A percentile compares a stretch with the other conserved stretches of the same genome.
Conservation (phyloP, 208 protist genomes). For the Lotmaria passim region DNA sequence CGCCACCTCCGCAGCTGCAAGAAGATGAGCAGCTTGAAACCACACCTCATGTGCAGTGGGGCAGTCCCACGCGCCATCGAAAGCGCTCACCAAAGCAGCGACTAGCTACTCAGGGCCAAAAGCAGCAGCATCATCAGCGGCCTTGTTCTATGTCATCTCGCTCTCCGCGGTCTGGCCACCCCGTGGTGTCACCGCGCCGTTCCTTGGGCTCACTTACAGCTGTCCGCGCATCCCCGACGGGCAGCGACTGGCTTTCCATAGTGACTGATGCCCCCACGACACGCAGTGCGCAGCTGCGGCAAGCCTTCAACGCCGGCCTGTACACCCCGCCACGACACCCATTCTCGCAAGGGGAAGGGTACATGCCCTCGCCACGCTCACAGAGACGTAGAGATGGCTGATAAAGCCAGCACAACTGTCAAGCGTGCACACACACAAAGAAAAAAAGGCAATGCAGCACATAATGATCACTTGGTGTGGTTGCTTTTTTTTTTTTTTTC, state of each 20-base stretch:
- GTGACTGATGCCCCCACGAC: slow-evolving; percentile 6
- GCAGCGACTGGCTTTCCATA: not conserved
- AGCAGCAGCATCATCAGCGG: not conserved
- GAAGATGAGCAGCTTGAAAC: slow-evolving; percentile 12
- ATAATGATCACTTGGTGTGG: too few relatives aligned
- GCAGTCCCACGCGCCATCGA: not conserved
- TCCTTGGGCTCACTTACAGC: not conserved
- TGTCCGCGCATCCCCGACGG: not conserved
- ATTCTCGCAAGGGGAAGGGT: slow-evolving; percentile 17
- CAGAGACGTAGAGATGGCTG: not conserved
- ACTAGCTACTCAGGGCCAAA: not conserved
- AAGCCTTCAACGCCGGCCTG: slow-evolving; percentile 14
- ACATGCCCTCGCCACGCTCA: not conserved
- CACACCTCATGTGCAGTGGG: slow-evolving; percentile 9
- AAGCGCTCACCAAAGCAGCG: not conserved
- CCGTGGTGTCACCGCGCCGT: not conserved
- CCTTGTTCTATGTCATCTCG: not conserved
- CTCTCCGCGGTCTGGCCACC: not conserved
- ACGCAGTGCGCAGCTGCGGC: slow-evolving; percentile 21
- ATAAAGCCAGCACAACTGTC: not conserved
- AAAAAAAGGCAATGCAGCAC: too few relatives aligned
- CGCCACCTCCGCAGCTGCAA: slow-evolving; percentile 9
- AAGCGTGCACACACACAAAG: too few relatives aligned
- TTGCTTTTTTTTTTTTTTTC: too few relatives aligned
- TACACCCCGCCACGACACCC: slow-evolving; percentile 21